phyloP scores from a whole-genome alignment of 805 yeast genomes.

The Metschnikowia sp. region DNA sequence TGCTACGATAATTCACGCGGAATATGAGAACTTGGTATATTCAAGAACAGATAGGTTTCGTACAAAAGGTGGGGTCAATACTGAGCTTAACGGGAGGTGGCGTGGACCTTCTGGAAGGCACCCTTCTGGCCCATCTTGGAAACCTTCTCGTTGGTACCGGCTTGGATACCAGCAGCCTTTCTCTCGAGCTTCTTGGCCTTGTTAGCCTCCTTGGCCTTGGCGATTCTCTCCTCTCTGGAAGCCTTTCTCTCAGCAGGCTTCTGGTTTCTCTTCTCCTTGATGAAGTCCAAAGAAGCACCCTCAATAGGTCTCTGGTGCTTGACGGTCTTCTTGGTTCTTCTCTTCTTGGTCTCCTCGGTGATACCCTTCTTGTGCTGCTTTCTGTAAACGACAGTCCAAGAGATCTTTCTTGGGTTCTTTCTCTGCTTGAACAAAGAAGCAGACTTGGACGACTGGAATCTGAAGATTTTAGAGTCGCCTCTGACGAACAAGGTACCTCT shows the following conservation, averaged over 20 bases:
- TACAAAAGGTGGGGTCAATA: constrained; percentile 6
- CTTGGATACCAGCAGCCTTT: constrained; percentile 83
- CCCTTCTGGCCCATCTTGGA: constrained; percentile 98
- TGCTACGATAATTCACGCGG: no score
- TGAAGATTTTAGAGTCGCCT: constrained; percentile 99
- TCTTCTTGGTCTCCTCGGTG: constrained; percentile 96
- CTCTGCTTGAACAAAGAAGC: constrained; percentile 98
- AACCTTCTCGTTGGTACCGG: constrained; percentile 47
- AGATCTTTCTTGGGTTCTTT: constrained; percentile 99
- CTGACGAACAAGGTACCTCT: constrained; percentile 99
- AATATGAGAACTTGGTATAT: constrained; percentile 11
- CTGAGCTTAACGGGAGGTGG: constrained; percentile 83
- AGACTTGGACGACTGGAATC: constrained; percentile 97
- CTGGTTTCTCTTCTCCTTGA: constrained; percentile 94
- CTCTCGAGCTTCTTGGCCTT: constrained; percentile 90
- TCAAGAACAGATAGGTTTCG: constrained; percentile 10
- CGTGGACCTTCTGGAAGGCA: constrained; percentile 95
- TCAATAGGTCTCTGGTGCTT: constrained; percentile 99
- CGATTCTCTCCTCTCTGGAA: constrained; percentile 86
- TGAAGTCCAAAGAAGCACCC: constrained; percentile 98
- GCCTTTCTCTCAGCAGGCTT: constrained; percentile 99
- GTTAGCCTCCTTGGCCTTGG: constrained; percentile 82
- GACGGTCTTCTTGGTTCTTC: constrained; percentile 95
- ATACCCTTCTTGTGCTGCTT: constrained; percentile 99
- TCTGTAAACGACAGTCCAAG: constrained; percentile 99